These are phyloP conservation scores for Thalassia testudinum DNA, from an alignment of 116 monocot genomes.

Conservation along the genomic window DNA sequence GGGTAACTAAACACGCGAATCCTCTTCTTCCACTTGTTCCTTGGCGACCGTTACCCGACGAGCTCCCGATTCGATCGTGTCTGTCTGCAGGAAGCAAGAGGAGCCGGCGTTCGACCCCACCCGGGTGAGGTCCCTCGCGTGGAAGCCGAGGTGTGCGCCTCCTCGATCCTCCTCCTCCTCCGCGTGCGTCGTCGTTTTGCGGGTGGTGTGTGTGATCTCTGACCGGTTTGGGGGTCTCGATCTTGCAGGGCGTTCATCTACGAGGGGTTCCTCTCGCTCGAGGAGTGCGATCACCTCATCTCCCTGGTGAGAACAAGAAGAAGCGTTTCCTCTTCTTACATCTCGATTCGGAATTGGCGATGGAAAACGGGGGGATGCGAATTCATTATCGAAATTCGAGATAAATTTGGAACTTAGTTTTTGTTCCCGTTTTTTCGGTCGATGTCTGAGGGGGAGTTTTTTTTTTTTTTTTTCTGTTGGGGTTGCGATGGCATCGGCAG, in stretches of 20 bases:
- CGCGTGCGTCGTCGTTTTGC: background rate
- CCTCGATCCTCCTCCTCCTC: background rate
- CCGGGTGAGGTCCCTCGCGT: background rate
- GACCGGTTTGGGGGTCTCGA: too few relatives aligned
- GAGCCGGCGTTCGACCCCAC: background rate
- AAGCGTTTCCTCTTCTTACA: too few relatives aligned
- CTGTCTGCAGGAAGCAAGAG: background rate
- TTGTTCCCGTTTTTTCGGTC: too few relatives aligned
- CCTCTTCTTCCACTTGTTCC: background rate
- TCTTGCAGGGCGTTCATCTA: constrained; percentile 58
- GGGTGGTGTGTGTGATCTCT: too few relatives aligned
- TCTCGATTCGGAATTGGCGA: too few relatives aligned
- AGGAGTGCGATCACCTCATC: constrained; percentile 35
- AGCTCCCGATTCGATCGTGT: background rate
- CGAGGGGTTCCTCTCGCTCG: constrained; percentile 50
- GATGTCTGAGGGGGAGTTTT: too few relatives aligned
- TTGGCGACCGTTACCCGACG: background rate
- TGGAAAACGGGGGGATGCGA: too few relatives aligned
- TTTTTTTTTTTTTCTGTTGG: too few relatives aligned
- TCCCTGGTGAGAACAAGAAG: constrained; percentile 37
- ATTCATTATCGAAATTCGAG: too few relatives aligned
- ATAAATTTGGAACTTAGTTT: too few relatives aligned
- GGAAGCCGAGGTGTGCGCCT: background rate
- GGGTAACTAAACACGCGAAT: too few relatives aligned
- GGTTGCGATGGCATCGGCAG: constrained; percentile 19